Evolutionary conservation across 176 grass and related monocot genomes (phyloP).

Genomic region (Lolium multiflorum): DNA sequence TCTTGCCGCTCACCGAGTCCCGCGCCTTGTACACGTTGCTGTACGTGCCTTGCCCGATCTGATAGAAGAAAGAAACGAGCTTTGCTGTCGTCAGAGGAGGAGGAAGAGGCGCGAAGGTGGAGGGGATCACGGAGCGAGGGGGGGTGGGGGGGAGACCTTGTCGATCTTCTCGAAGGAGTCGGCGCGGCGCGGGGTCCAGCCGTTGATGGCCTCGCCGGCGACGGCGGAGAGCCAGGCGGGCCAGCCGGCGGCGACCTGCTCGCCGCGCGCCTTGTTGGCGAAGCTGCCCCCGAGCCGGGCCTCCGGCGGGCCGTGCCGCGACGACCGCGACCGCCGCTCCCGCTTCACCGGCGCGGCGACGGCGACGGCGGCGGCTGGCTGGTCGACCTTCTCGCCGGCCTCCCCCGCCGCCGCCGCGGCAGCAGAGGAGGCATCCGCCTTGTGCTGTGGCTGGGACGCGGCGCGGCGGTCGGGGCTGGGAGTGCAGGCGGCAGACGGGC

Average conservation of each 20-base stretch:
- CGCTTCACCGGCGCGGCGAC: slow-evolving; percentile 46
- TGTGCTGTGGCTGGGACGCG: slow-evolving; percentile 18
- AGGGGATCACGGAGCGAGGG: slow-evolving; percentile 34
- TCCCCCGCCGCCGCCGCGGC: background rate
- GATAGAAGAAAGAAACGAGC: too few relatives aligned
- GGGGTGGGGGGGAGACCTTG: slow-evolving; percentile 48
- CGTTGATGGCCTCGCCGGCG: slow-evolving; percentile 81
- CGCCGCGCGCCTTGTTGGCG: slow-evolving; percentile 70
- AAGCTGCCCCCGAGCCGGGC: slow-evolving; percentile 67
- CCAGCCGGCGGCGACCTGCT: slow-evolving; percentile 90
- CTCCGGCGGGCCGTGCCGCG: slow-evolving; percentile 39
- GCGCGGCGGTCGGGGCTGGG: slow-evolving; percentile 45
- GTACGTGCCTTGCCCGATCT: slow-evolving; percentile 93
- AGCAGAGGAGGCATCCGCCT: background rate
- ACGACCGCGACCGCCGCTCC: slow-evolving; percentile 56
- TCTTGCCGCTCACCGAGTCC: slow-evolving; percentile 68
- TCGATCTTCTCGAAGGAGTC: slow-evolving; percentile 97
- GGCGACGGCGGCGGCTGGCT: slow-evolving; percentile 28
- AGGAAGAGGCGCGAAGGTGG: too few relatives aligned
- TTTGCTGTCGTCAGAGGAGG: background rate
- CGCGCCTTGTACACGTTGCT: slow-evolving; percentile 94
- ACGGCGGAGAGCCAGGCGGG: slow-evolving; percentile 88
- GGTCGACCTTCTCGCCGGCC: slow-evolving; percentile 39
- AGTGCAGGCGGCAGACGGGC: slow-evolving; percentile 49
- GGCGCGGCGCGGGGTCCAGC: slow-evolving; percentile 74